Base-by-base conservation (phyloP, 495 filamentous ascomycete species). In the Aspergillus haitiensis region DNA sequence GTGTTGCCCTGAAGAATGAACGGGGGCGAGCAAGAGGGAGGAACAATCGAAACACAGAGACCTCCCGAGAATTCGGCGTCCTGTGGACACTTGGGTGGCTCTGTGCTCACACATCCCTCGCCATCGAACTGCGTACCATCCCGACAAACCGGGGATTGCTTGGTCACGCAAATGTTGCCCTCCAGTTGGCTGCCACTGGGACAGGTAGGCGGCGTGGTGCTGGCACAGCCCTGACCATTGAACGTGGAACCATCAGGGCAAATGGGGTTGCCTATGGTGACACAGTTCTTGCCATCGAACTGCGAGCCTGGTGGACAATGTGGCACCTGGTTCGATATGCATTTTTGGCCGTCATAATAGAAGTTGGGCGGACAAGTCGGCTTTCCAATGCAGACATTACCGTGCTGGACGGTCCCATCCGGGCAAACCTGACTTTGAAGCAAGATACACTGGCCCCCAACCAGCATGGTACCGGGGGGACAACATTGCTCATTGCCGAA, bases 21-120 rank as follows among this genome's bases (percentile, higher is more conserved):
- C 4, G 49, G 55, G 5, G 9, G 1, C 5, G 42, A n/a, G 32
- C 60, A 63, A 6, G 35, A 9, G 12, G 60, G 60, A 7, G 40
- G n/a, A n/a, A 5, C 13, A 8, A 51, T 46, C 15, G 47, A 58
- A n/a, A 63, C 55, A 34, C 60, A 63, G 13, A 39, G 34, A 4
- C 31, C 34, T 27, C 60, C 60, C 13, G 58, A 55, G 45, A 58
- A 63, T 21, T 18, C 11, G 5, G 60, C 21, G 16, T 42, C 55
- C 1, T 49, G 16, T 5, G 31, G 37, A 35, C 60, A 63, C 8
- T 16, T 32, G 0, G 60, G 60, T 3, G 16, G 18, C 31, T 27
- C 35, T 8, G 31, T 27, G 21, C 49, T 47, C 12, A 55, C 52
- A 21, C 60, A 63, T 12, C 46, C 47, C 3, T 49, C 47, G 7